A percentile compares a stretch with the other conserved stretches of the same genome.
Conservation (phyloP, 345 rosid species). For the Arabis hirsuta region DNA sequence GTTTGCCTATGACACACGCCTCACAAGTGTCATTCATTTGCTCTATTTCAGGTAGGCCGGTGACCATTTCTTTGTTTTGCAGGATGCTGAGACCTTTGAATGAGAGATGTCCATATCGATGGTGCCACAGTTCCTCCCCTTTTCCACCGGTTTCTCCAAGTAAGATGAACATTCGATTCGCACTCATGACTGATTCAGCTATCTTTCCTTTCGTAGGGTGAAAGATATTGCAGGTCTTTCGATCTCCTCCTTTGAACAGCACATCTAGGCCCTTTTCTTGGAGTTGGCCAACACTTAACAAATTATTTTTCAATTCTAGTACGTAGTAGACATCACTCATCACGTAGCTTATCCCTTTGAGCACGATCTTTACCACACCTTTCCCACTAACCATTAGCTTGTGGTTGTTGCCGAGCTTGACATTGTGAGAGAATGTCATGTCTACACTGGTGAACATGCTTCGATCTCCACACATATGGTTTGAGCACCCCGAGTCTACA, state of each 20-base stretch:
- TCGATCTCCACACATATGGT: neutral
- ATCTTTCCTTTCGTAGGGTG: neutral
- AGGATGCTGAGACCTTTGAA: no score
- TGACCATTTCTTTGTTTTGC: no score
- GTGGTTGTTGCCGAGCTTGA: neutral
- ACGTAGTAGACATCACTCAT: neutral
- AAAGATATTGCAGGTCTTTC: neutral
- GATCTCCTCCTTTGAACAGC: neutral
- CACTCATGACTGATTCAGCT: neutral
- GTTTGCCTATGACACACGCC: no score
- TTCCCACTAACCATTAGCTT: neutral
- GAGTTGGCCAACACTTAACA: neutral
- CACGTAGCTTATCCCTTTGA: neutral
- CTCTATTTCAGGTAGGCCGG: no score
- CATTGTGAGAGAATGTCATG: neutral
- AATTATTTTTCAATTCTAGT: neutral
- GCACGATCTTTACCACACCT: neutral
- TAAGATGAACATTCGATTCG: no score
- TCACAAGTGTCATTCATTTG: no score
- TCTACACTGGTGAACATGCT: neutral
- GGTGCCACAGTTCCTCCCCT: no score
- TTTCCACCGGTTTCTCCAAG: no score
- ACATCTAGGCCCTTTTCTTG: neutral
- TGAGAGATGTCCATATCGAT: no score
- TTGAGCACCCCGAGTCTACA: neutral